These are phyloP conservation scores for Pichia eremophila DNA, from an alignment of 805 yeast genomes.

Conservation along the genomic window DNA sequence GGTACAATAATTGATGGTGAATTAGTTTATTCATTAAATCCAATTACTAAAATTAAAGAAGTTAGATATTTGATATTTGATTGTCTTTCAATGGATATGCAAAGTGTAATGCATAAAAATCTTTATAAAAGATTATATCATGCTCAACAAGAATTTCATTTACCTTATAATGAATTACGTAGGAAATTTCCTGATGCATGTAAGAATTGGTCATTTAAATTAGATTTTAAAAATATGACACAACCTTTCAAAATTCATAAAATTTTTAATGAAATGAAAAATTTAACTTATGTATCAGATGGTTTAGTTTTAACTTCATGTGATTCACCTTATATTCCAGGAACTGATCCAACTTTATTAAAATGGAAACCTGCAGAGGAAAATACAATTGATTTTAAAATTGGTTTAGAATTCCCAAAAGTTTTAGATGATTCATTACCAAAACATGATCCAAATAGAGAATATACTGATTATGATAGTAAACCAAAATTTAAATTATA, in stretches of 20 bases:
- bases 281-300: constrained; percentile 80
- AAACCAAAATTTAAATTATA: constrained; percentile 61
- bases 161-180: constrained; percentile 72
- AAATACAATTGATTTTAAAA: constrained; percentile 82
- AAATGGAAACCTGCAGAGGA: constrained; percentile 98
- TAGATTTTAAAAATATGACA: constrained; percentile 83
- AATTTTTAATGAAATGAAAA: constrained; percentile 62
- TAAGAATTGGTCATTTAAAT: constrained; percentile 70
- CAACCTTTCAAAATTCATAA: constrained; percentile 68
- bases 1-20: constrained; percentile 95
- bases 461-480: constrained; percentile 73
- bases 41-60: constrained; percentile 47
- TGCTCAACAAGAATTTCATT: constrained; percentile 68
- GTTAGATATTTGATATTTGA: constrained; percentile 83
- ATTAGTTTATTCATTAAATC: constrained; percentile 61
- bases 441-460: constrained; percentile 56
- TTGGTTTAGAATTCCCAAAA: constrained; percentile 50
- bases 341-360: constrained; percentile 77
- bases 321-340: constrained; percentile 75
- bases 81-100: constrained; percentile 76
- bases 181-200: constrained; percentile 63
- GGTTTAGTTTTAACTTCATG: constrained; percentile 92
- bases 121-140: constrained; percentile 81
- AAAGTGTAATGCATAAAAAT: constrained; percentile 56
- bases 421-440: constrained; percentile 56